Evolutionary conservation across 352 stramenopile species (phyloP).

Genomic region (Phytophthora ramorum): DNA sequence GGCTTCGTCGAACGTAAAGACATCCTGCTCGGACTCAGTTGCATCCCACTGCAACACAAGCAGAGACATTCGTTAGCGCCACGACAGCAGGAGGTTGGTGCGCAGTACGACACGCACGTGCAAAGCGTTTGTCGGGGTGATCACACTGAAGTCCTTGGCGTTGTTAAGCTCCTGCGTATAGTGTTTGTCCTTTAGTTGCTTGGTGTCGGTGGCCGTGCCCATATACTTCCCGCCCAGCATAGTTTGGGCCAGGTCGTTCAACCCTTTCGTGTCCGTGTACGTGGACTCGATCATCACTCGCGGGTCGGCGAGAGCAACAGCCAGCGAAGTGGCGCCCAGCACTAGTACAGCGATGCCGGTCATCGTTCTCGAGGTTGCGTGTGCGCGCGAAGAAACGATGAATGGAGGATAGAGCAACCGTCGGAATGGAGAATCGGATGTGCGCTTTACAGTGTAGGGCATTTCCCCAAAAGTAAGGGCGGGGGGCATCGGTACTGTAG

Average conservation of each 20-base stretch:
- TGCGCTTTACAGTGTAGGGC: background rate
- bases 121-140: conserved; percentile 32
- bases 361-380: background rate
- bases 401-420: background rate
- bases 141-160: conserved; percentile 22
- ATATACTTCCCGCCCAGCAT: conserved; percentile 42
- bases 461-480: background rate
- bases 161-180: conserved; percentile 23
- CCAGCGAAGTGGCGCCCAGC: conserved; percentile 15
- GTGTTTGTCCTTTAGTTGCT: conserved; percentile 17
- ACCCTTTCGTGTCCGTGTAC: conserved; percentile 31
- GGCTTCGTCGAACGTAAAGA: conserved; percentile 21
- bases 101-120: conserved; percentile 11
- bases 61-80: background rate
- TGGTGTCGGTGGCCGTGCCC: conserved; percentile 27
- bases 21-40: conserved; percentile 18
- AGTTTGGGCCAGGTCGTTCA: conserved; percentile 38
- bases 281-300: conserved; percentile 42
- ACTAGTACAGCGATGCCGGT: background rate
- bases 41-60: conserved; percentile 15
- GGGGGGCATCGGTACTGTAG: background rate
- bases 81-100: background rate
- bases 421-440: background rate
- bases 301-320: conserved; percentile 16
- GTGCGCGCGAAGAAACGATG: background rate